Conservation (phyloP, 2,329 filamentous ascomycete genomes). For the Curvularia hawaiiensis region DNA sequence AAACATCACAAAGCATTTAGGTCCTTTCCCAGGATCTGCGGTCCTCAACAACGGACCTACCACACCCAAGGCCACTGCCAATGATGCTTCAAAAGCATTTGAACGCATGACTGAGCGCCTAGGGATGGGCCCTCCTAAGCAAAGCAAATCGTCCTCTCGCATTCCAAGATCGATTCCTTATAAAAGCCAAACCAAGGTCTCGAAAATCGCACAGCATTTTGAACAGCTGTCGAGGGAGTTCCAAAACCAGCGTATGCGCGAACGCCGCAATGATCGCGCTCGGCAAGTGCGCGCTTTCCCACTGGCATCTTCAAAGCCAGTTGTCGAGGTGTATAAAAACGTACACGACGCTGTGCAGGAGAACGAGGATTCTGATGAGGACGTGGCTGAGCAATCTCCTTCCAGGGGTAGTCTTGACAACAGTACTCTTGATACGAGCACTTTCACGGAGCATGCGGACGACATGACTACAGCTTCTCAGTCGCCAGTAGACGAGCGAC, state of each 20-base stretch:
- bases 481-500: slow-evolving; percentile 44
- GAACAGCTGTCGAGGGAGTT: slow-evolving; percentile 97
- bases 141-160: slow-evolving; percentile 66
- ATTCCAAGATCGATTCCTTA: slow-evolving; percentile 79
- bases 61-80: slow-evolving; percentile 33
- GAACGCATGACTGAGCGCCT: slow-evolving; percentile 80
- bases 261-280: slow-evolving; percentile 80
- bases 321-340: slow-evolving; percentile 94
- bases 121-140: slow-evolving; percentile 63
- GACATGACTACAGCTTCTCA: slow-evolving; percentile 38
- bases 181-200: slow-evolving; percentile 75
- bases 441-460: slow-evolving; percentile 40
- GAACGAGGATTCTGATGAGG: slow-evolving; percentile 69
- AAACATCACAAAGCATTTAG: slow-evolving; percentile 31
- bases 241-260: slow-evolving; percentile 87
- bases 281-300: slow-evolving; percentile 82
- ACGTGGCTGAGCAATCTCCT: slow-evolving; percentile 49
- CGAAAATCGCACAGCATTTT: slow-evolving; percentile 91
- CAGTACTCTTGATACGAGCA: slow-evolving; percentile 46
- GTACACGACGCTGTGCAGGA: slow-evolving; percentile 92
- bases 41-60: slow-evolving; percentile 26
- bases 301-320: slow-evolving; percentile 89
- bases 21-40: slow-evolving; percentile 22
- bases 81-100: slow-evolving; percentile 47
- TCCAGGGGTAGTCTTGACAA: slow-evolving; percentile 43